These are phyloP conservation scores for Penicillium sp. DNA, from an alignment of 2,329 filamentous ascomycete species.

Conservation along the genomic window DNA sequence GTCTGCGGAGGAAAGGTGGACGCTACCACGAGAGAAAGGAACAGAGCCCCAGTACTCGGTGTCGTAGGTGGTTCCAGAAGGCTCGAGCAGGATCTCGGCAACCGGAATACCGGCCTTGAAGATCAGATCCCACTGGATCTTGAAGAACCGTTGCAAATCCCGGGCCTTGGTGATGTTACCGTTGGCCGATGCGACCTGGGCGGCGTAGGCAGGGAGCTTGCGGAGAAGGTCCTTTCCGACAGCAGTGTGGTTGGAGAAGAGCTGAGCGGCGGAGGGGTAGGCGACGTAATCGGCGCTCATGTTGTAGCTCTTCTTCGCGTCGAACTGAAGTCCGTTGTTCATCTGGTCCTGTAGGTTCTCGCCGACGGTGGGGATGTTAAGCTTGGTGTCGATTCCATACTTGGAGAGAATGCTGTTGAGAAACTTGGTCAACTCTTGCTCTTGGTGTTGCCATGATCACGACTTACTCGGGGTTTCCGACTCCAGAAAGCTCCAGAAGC, in stretches of 20 bases:
- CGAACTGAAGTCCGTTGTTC: slow-evolving; percentile 21
- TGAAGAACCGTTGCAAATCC: slow-evolving; percentile 26
- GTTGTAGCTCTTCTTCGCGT: slow-evolving; percentile 15
- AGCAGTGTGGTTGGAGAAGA: slow-evolving; percentile 24
- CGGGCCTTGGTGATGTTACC: slow-evolving; percentile 17
- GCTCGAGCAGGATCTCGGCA: slow-evolving; percentile 29
- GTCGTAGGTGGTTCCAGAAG: slow-evolving; percentile 17
- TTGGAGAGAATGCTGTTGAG: slow-evolving; percentile 26
- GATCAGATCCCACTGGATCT: slow-evolving; percentile 31
- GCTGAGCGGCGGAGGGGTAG: slow-evolving; percentile 23
- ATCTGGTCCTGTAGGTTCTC: slow-evolving; percentile 53
- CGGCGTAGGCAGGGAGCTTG: slow-evolving; percentile 26
- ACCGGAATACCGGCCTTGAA: slow-evolving; percentile 28
- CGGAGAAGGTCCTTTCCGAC: slow-evolving; percentile 17
- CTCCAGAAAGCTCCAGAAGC: slow-evolving; percentile 62
- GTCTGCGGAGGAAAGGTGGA: slow-evolving; percentile 31
- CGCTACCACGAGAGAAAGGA: slow-evolving; percentile 35
- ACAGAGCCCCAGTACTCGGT: slow-evolving; percentile 29
- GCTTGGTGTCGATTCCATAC: slow-evolving; percentile 26
- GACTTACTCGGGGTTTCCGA: slow-evolving; percentile 48
- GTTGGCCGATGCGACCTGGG: slow-evolving; percentile 19
- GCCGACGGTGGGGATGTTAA: slow-evolving; percentile 45
- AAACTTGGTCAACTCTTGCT: not conserved
- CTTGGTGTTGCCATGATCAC: not conserved
- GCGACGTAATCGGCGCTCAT: slow-evolving; percentile 18